Evolutionary conservation across 31 red algal genomes (phyloP).

Genomic region (Bonnemaisonia californica): DNA sequence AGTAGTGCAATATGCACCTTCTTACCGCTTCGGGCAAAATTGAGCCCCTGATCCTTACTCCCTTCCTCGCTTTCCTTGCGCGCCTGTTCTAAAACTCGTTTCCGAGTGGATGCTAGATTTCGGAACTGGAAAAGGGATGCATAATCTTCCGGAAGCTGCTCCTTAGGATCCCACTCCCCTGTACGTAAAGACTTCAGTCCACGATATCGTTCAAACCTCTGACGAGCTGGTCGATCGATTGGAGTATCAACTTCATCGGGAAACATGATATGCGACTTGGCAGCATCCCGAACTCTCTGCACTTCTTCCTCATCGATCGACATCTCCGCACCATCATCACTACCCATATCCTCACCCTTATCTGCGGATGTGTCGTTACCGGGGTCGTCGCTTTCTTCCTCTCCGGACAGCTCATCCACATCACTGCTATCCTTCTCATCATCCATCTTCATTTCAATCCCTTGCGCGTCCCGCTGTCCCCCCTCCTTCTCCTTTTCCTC

Average conservation of each 20-base stretch:
- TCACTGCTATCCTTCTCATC: background rate
- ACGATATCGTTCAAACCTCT: constrained; percentile 85
- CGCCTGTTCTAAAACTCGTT: constrained; percentile 36
- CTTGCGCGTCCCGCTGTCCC: constrained; percentile 27
- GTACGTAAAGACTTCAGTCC: constrained; percentile 82
- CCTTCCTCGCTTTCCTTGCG: constrained; percentile 21
- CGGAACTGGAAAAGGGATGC: constrained; percentile 75
- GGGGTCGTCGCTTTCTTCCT: constrained; percentile 32
- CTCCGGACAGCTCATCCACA: constrained; percentile 21
- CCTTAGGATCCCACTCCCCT: constrained; percentile 85
- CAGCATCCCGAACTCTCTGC: constrained; percentile 31
- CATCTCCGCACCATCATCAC: constrained; percentile 25
- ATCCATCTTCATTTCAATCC: background rate
- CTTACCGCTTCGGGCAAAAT: constrained; percentile 39
- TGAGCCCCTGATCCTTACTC: background rate
- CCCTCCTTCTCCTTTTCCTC: constrained; percentile 34
- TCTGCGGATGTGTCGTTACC: constrained; percentile 18
- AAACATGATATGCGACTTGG: constrained; percentile 57
- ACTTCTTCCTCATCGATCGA: constrained; percentile 61
- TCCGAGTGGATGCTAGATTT: constrained; percentile 59
- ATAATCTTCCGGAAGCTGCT: constrained; percentile 71
- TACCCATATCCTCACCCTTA: constrained; percentile 30
- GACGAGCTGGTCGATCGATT: constrained; percentile 69
- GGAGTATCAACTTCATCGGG: constrained; percentile 96
- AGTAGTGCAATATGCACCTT: constrained; percentile 41